Evolutionary conservation across 148 eudicot species (phyloP).

Genomic region (Chenopodium quinoa): DNA sequence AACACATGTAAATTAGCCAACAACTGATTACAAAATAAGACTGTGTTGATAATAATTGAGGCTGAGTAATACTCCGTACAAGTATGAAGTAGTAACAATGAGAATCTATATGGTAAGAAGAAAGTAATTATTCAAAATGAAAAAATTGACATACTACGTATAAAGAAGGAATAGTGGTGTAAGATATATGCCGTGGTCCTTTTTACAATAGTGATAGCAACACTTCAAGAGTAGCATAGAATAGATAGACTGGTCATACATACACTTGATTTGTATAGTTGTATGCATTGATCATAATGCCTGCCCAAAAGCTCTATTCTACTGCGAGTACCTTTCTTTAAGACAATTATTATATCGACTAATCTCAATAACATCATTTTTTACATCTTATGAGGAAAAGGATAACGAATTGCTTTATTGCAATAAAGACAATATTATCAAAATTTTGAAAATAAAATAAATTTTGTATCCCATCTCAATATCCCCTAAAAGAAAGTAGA

Average conservation of each 20-base stretch:
- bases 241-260: not conserved
- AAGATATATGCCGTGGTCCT: constrained; percentile 40
- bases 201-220: constrained; percentile 23
- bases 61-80: no score
- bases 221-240: constrained; percentile 21
- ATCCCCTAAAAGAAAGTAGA: no score
- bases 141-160: not conserved
- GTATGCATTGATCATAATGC: not conserved
- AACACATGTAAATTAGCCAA: no score
- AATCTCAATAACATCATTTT: not conserved
- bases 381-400: not conserved
- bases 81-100: not conserved
- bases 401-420: not conserved
- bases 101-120: not conserved
- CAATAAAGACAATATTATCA: not conserved
- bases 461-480: no score
- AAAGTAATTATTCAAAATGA: no score
- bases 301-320: not conserved
- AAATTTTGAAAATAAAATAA: no score
- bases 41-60: no score
- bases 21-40: no score
- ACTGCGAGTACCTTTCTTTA: not conserved
- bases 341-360: not conserved
- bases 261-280: not conserved
- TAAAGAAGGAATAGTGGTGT: no score